Evolutionary conservation across 1,284 basidiomycete species (phyloP).

Genomic region (Marasmius fiardii): DNA sequence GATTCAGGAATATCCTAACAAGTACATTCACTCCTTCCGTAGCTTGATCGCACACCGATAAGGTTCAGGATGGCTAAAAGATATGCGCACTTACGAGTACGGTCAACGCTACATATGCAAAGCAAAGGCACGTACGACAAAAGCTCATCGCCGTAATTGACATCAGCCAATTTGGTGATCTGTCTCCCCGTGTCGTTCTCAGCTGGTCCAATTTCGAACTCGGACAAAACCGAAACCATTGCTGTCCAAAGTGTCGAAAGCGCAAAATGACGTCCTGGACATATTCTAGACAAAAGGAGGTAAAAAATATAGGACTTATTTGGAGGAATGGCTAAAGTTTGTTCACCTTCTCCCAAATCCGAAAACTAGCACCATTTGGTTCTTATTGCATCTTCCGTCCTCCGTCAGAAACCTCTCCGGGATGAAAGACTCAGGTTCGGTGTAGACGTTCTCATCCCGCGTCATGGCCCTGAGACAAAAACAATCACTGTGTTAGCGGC

Average conservation of each 20-base stretch:
- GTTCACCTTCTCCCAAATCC: conserved; percentile 2
- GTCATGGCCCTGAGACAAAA: neutral
- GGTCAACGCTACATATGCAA: too few relatives aligned
- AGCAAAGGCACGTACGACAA: neutral
- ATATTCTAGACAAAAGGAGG: conserved; percentile 3
- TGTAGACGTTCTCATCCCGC: conserved; percentile 5
- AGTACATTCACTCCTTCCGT: too few relatives aligned
- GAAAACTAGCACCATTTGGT: neutral
- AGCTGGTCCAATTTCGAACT: conserved; percentile 11
- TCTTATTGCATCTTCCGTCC: conserved; percentile 10
- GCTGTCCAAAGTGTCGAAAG: conserved; percentile 14
- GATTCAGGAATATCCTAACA: too few relatives aligned
- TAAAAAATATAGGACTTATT: neutral
- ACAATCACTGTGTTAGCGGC: too few relatives aligned
- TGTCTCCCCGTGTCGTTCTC: conserved; percentile 4
- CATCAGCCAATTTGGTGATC: neutral
- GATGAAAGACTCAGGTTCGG: conserved; percentile 11
- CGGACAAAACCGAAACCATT: conserved; percentile 13
- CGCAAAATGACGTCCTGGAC: conserved; percentile 11
- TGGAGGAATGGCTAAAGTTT: too few relatives aligned
- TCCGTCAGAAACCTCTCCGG: conserved; percentile 12
- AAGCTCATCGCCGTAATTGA: neutral
- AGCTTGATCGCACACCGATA: too few relatives aligned
- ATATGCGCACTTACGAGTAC: too few relatives aligned
- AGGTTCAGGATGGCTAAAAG: too few relatives aligned